Evolutionary conservation across 1,139 yeast genomes (phyloP), one percentile per base, ranked within the genome.

Genomic region (Wickerhamomyces sp.): DNA sequence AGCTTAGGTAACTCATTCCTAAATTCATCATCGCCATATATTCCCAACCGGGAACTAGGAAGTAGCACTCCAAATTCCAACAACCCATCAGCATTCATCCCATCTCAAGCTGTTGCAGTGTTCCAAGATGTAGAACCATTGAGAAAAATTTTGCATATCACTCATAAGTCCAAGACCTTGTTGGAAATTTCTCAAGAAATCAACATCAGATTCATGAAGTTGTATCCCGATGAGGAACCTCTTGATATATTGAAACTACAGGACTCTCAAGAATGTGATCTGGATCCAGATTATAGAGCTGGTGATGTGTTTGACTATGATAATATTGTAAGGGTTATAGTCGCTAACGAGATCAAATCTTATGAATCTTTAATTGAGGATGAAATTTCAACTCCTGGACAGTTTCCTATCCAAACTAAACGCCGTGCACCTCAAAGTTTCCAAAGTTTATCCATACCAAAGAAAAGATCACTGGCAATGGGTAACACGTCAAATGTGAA

Each of bases 271-370:
- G 72, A 73, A 49, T 84, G 90, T 56, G 95, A 87, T 60, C 66
- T 87, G 53, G 95, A 86, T 61, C 89, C 90, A 0, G 95, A 85
- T 48, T 86, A 80, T 54, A 51, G 63, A 6, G 82, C 81, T 0
- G 73, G 73, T 9, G 88, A 84, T 54, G 81, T 84, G 8, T 83
- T 86, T 57, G 72, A 67, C 32, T 67, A 72, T 29, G 79, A 78
- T 37, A 82, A 78, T 51, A 63, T 76, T 4, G 70, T 85, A 14
- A 66, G 83, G 42, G 81, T 83, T 1, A 58, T 81, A 4, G 68
- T 81, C n/a, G 65, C 66, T 30, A 69, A 71, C 47, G 76, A 72
- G 39, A 49, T 66, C 30, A 57, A 55, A 26, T 40, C 63, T 0
- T 43, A 53, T 9, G 57, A 55, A 9, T 50, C 41, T 0, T 27